A percentile compares a stretch with the other conserved stretches of the same genome.
Conservation (phyloP, 129 eudicot genomes). For the Lactuca sativa region DNA sequence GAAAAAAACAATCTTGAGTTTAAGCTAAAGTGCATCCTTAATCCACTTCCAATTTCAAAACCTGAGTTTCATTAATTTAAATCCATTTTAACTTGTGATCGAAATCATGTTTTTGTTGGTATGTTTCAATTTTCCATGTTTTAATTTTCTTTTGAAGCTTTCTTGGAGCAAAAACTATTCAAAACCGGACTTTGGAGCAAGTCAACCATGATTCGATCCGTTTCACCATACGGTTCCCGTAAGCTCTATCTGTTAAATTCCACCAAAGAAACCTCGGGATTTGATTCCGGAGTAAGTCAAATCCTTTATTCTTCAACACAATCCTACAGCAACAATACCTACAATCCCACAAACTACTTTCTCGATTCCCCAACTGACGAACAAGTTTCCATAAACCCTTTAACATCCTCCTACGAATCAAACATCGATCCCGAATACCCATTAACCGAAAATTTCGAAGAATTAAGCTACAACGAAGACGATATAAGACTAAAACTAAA, state of each 20-base stretch:
- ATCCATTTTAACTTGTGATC: neutral
- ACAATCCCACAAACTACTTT: conserved; percentile 53
- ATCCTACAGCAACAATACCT: conserved; percentile 51
- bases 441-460: conserved; percentile 46
- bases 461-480: conserved; percentile 51
- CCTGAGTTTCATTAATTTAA: neutral
- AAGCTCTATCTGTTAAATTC: conserved; percentile 35
- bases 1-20: neutral
- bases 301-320: conserved; percentile 23
- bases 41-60: neutral
- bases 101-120: neutral
- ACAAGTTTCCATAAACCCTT: conserved; percentile 22
- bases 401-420: conserved; percentile 36
- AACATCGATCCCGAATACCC: conserved; percentile 45
- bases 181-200: neutral
- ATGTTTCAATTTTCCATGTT: neutral
- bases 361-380: conserved; percentile 72
- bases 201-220: conserved; percentile 38
- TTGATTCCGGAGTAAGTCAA: neutral
- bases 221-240: conserved; percentile 28
- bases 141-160: neutral
- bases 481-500: conserved; percentile 67
- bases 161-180: neutral
- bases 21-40: neutral
- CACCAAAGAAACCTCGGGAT: conserved; percentile 26